These are phyloP conservation scores for Spathaspora boniae DNA, from an alignment of 805 yeast genomes.

Conservation along the genomic window DNA sequence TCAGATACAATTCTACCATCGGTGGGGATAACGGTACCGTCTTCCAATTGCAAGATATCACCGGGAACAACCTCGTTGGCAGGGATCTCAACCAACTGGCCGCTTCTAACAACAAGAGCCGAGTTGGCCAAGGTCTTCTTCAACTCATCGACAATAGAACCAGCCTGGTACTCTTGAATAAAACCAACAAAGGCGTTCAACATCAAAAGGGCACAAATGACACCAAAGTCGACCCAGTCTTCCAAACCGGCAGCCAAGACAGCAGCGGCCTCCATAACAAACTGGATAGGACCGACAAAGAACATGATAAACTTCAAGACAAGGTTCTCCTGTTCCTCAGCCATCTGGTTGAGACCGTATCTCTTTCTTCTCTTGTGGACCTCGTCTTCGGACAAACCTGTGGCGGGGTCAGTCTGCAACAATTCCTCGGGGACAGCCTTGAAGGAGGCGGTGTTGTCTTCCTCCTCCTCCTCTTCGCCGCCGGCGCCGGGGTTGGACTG, in stretches of 20 bases:
- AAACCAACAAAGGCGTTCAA: conserved; percentile 94
- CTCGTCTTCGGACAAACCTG: conserved; percentile 77
- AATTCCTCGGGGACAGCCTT: conserved; percentile 84
- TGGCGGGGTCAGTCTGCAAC: conserved; percentile 74
- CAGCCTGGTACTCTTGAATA: conserved; percentile 96
- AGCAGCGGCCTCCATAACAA: conserved; percentile 97
- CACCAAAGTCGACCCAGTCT: conserved; percentile 99
- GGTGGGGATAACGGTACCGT: conserved; percentile 89
- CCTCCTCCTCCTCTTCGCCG: conserved; percentile 50
- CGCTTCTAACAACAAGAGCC: conserved; percentile 83
- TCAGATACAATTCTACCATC: conserved; percentile 89
- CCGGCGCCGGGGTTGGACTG: conserved; percentile 61
- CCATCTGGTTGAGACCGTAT: conserved; percentile 87
- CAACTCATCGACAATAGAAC: conserved; percentile 94
- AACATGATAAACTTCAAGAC: conserved; percentile 77
- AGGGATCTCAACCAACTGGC: conserved; percentile 68
- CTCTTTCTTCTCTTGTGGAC: conserved; percentile 82
- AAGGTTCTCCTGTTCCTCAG: conserved; percentile 81
- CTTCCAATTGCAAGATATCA: conserved; percentile 89
- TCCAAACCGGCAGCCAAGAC: conserved; percentile 92
- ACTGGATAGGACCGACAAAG: conserved; percentile 94
- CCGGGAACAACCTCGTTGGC: conserved; percentile 92
- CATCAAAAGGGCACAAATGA: conserved; percentile 80
- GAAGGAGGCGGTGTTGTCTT: conserved; percentile 32
- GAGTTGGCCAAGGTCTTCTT: conserved; percentile 91